phyloP scores from a whole-genome alignment of 2,329 filamentous ascomycete genomes.

The Botryosphaeria dothidea region DNA sequence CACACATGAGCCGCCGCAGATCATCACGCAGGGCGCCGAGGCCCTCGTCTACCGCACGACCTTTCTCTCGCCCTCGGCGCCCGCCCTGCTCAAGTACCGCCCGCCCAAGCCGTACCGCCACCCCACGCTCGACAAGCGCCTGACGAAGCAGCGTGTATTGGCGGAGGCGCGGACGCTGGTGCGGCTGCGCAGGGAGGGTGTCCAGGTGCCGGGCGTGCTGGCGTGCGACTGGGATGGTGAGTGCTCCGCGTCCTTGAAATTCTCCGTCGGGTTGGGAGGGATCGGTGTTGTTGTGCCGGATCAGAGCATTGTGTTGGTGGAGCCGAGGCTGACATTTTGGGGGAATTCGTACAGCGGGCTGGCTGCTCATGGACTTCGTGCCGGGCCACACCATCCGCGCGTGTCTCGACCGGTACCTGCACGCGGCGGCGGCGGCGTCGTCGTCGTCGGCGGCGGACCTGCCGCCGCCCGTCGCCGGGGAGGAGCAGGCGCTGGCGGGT shows the following conservation, averaged over 20 bases:
- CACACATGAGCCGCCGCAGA: conserved; percentile 31
- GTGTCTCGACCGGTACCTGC: conserved; percentile 18
- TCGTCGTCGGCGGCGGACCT: background rate
- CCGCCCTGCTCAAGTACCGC: conserved; percentile 86
- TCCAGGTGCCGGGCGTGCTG: conserved; percentile 80
- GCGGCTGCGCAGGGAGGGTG: conserved; percentile 75
- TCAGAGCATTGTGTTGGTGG: too few species aligned
- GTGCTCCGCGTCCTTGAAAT: conserved; percentile 41
- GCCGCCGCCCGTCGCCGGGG: background rate
- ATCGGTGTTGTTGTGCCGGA: too few species aligned
- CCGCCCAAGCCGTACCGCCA: conserved; percentile 91
- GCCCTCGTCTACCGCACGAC: conserved; percentile 87
- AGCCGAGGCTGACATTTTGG: conserved; percentile 48
- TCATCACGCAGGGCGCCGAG: conserved; percentile 94
- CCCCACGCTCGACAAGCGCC: conserved; percentile 79
- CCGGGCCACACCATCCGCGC: conserved; percentile 18
- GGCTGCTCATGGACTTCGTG: conserved; percentile 20
- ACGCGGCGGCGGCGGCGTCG: background rate
- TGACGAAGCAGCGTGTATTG: conserved; percentile 84
- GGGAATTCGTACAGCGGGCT: conserved; percentile 31
- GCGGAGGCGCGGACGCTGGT: conserved; percentile 85
- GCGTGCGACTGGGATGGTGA: conserved; percentile 60
- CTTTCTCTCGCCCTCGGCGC: conserved; percentile 67
- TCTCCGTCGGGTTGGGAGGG: too few species aligned
- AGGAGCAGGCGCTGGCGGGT: background rate